Evolutionary conservation across 768 basidiomycete species (phyloP).

Genomic region (Lactifluus piperatus): DNA sequence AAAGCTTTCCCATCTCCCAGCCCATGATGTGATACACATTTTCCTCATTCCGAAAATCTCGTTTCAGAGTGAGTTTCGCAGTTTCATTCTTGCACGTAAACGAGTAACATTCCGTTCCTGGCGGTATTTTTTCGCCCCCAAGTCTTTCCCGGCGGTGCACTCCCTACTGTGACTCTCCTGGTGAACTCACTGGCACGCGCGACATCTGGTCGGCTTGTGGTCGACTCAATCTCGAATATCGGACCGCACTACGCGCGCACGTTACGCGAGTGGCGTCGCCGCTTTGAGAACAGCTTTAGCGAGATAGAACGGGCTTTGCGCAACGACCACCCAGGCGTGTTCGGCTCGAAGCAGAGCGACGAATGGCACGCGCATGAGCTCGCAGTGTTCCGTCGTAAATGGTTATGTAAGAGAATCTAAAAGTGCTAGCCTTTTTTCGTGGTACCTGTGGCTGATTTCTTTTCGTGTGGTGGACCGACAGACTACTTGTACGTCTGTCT

Average conservation of each 20-base stretch:
- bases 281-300: constrained; percentile 53
- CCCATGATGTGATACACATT: no score
- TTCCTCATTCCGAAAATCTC: neutral
- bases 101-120: neutral
- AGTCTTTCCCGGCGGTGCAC: constrained; percentile 15
- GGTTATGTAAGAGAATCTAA: constrained; percentile 52
- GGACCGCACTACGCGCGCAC: constrained; percentile 68
- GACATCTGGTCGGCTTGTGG: constrained; percentile 8
- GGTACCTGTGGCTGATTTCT: no score
- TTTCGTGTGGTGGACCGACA: neutral
- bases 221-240: constrained; percentile 16
- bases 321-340: constrained; percentile 52
- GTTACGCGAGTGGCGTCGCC: constrained; percentile 62
- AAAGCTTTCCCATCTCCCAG: no score
- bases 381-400: constrained; percentile 67
- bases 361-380: constrained; percentile 40
- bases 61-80: neutral
- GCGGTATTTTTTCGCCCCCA: neutral
- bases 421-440: no score
- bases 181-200: constrained; percentile 7
- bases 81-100: neutral
- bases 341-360: constrained; percentile 28
- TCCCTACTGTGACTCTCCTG: constrained; percentile 18
- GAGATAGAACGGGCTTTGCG: constrained; percentile 38
- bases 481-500: neutral